Conservation (phyloP, 2,329 filamentous ascomycete genomes). For the Venturiaceae sp. region DNA sequence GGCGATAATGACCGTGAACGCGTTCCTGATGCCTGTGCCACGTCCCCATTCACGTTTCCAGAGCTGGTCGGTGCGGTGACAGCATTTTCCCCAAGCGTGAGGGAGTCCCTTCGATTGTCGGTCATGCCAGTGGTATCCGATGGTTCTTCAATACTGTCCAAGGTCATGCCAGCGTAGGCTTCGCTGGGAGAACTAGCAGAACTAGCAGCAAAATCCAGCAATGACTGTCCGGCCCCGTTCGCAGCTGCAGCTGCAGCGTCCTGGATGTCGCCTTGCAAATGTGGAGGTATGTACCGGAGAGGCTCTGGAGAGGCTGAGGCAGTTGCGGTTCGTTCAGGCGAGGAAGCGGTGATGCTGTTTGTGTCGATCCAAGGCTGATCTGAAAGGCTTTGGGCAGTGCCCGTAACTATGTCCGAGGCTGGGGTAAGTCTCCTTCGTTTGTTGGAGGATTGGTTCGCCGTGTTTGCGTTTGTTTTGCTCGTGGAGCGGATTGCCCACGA, state of each 20-base stretch:
- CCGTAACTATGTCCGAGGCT: background rate
- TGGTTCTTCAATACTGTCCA: conserved; percentile 26
- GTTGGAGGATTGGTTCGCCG: conserved; percentile 2
- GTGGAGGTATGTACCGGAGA: conserved; percentile 44
- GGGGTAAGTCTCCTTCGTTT: conserved; percentile 4
- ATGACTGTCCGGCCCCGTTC: background rate
- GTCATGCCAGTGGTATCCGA: background rate
- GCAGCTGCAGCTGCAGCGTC: conserved; percentile 20
- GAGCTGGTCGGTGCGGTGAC: background rate
- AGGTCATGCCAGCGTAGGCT: conserved; percentile 41
- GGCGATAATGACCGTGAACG: conserved; percentile 39
- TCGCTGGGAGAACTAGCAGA: conserved; percentile 39
- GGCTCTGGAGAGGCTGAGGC: conserved; percentile 22
- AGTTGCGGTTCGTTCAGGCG: conserved; percentile 22
- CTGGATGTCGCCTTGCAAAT: conserved; percentile 39
- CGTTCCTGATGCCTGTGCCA: conserved; percentile 26
- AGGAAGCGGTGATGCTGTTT: background rate
- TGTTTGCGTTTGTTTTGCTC: conserved; percentile 2
- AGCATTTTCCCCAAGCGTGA: background rate
- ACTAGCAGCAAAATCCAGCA: conserved; percentile 21
- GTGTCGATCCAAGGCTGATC: background rate
- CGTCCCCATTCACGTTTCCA: background rate
- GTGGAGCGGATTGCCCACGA: background rate
- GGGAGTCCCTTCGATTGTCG: conserved; percentile 1
- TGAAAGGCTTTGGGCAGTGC: background rate